Percentiles rank a stretch among this genome's conserved stretches.
Conservation (phyloP, 1,139 yeast genomes). For the Suhomyces kunorum region DNA sequence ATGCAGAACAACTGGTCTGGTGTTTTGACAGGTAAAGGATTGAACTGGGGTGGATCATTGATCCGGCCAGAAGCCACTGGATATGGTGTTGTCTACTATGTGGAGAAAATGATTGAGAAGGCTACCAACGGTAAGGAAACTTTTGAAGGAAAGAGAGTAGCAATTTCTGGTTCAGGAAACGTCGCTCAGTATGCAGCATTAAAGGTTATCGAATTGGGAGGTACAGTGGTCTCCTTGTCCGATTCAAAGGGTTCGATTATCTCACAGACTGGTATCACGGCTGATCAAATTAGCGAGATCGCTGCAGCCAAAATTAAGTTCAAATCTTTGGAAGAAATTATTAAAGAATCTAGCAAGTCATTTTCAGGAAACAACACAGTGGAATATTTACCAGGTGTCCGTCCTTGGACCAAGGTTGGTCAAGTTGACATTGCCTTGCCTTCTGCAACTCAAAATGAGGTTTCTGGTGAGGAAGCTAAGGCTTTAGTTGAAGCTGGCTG, state of each 20-base stretch:
- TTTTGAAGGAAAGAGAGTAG: constrained; percentile 89
- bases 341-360: constrained; percentile 53
- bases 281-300: constrained; percentile 74
- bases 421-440: constrained; percentile 95
- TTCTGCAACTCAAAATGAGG: constrained; percentile 98
- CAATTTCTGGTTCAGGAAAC: constrained; percentile 97
- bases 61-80: constrained; percentile 99
- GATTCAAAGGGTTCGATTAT: constrained; percentile 92
- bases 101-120: constrained; percentile 95
- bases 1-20: constrained; percentile 94
- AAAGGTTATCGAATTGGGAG: constrained; percentile 96
- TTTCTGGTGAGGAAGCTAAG: constrained; percentile 94
- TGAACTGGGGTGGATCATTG: constrained; percentile 98
- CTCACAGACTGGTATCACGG: constrained; percentile 75
- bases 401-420: constrained; percentile 95
- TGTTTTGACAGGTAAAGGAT: constrained; percentile 96
- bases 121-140: constrained; percentile 88
- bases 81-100: constrained; percentile 95
- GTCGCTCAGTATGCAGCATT: constrained; percentile 99
- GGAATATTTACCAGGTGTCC: constrained; percentile 86
- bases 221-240: constrained; percentile 87
- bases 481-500: constrained; percentile 90
- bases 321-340: constrained; percentile 73
- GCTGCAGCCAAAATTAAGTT: constrained; percentile 81
- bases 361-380: constrained; percentile 56